Conservation (phyloP, 805 yeast species). For the Schizosaccharomyces octosporus region DNA sequence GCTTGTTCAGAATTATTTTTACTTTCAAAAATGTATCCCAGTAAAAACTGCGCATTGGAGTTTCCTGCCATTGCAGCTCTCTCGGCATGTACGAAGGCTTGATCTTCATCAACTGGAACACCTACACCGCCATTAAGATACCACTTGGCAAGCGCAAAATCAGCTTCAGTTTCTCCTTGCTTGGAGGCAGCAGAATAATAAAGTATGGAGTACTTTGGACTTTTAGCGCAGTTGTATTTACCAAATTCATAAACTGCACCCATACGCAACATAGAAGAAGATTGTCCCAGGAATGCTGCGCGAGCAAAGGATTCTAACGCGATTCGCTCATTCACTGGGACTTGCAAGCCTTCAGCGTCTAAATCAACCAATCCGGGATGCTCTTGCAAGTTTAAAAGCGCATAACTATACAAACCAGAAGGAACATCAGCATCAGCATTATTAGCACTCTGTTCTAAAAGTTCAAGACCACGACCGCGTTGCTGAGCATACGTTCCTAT, state of each 20-base stretch:
- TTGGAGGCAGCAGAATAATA: conserved; percentile 9
- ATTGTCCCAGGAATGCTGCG: conserved; percentile 16
- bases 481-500: conserved; percentile 3
- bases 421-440: conserved; percentile 18
- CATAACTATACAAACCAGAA: conserved; percentile 17
- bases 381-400: conserved; percentile 16
- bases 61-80: conserved; percentile 38
- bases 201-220: conserved; percentile 8
- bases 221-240: conserved; percentile 5
- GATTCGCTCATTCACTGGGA: conserved; percentile 1
- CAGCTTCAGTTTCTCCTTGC: conserved; percentile 15
- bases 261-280: conserved; percentile 8
- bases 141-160: conserved; percentile 25
- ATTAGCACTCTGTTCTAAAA: conserved; percentile 11
- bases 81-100: conserved; percentile 43
- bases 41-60: conserved; percentile 39
- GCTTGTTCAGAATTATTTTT: conserved; percentile 29
- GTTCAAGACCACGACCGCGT: conserved; percentile 13
- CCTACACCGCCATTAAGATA: conserved; percentile 37
- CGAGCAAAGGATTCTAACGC: conserved; percentile 10
- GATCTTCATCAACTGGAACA: conserved; percentile 29
- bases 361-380: conserved; percentile 5
- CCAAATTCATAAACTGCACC: conserved; percentile 8
- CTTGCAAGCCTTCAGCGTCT: not conserved
- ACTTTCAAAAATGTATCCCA: conserved; percentile 42